phyloP scores from a whole-genome alignment of 1,139 yeast genomes.

The Suhomyces bolitotheri region DNA sequence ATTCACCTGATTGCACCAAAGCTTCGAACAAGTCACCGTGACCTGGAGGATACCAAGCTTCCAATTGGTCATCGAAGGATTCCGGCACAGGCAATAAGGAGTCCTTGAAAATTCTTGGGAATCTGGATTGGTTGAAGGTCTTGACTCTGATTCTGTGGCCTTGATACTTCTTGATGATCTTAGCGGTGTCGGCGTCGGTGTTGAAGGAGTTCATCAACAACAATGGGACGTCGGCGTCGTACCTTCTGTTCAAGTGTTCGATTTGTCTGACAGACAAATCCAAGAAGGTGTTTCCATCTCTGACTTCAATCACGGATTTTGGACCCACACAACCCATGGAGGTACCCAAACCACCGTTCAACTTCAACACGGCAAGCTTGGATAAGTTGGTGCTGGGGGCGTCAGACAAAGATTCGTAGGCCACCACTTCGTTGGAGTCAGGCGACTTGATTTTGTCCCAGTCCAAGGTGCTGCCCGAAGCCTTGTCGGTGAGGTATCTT shows the following conservation, averaged over 20 bases:
- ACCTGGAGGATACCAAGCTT: slow-evolving; percentile 98
- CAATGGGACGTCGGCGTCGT: slow-evolving; percentile 92
- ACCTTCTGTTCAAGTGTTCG: slow-evolving; percentile 88
- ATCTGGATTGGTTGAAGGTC: slow-evolving; percentile 95
- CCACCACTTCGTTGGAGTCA: slow-evolving; percentile 79
- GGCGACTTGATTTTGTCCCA: slow-evolving; percentile 98
- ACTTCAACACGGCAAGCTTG: slow-evolving; percentile 90
- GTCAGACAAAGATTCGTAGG: slow-evolving; percentile 53
- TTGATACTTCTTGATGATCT: slow-evolving; percentile 92
- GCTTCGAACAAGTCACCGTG: slow-evolving; percentile 97
- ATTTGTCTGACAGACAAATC: slow-evolving; percentile 96
- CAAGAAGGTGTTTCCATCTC: slow-evolving; percentile 96
- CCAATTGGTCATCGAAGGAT: slow-evolving; percentile 68
- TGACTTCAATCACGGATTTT: slow-evolving; percentile 94
- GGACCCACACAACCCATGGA: slow-evolving; percentile 99
- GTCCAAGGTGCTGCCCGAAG: slow-evolving; percentile 78
- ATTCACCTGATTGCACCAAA: slow-evolving; percentile 84
- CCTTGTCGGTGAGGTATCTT: slow-evolving; percentile 87
- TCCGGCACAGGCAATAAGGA: slow-evolving; percentile 93
- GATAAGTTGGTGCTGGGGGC: slow-evolving; percentile 52
- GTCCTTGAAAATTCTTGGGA: slow-evolving; percentile 94
- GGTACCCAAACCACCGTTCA: slow-evolving; percentile 98
- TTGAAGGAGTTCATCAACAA: slow-evolving; percentile 97
- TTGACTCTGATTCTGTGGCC: slow-evolving; percentile 94
- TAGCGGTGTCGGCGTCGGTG: slow-evolving; percentile 94